phyloP scores from a whole-genome alignment of 1,139 yeast species.

The Taphrina sp. region DNA sequence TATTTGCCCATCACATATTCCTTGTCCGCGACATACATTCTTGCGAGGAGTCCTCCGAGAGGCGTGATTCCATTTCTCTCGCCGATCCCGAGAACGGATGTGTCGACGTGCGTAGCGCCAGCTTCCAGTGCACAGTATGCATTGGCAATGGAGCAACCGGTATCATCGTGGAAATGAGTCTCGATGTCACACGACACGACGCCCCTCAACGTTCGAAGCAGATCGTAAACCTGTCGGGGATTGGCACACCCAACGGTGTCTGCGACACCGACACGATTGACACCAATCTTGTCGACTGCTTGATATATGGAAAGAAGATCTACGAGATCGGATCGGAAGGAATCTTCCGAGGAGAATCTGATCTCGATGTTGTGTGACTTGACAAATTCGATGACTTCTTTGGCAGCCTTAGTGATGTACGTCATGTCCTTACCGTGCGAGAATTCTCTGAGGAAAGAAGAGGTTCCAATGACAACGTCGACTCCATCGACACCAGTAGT shows the following conservation, averaged over 20 bases:
- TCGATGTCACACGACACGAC: constrained; percentile 97
- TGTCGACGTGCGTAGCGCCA: constrained; percentile 94
- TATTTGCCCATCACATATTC: constrained; percentile 93
- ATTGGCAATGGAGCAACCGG: constrained; percentile 98
- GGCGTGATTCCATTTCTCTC: constrained; percentile 99
- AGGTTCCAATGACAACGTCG: constrained; percentile 96
- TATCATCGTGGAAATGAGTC: constrained; percentile 98
- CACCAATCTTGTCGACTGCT: constrained; percentile 96
- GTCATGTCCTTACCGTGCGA: constrained; percentile 99
- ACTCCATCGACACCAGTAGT: constrained; percentile 99
- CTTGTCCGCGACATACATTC: constrained; percentile 98
- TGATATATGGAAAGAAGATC: constrained; percentile 92
- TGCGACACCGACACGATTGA: constrained; percentile 98
- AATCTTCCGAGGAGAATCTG: constrained; percentile 94
- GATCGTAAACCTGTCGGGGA: constrained; percentile 97
- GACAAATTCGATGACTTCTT: constrained; percentile 96
- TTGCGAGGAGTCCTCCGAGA: constrained; percentile 95
- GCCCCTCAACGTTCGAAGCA: constrained; percentile 86
- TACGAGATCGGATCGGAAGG: constrained; percentile 94
- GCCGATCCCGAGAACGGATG: constrained; percentile 94
- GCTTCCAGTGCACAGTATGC: constrained; percentile 98
- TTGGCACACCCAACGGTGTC: constrained; percentile 99
- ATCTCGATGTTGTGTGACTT: constrained; percentile 96
- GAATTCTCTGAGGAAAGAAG: constrained; percentile 89
- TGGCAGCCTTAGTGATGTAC: constrained; percentile 92